Evolutionary conservation across 345 rosid species (phyloP), one percentile per base, ranked within the genome.

Genomic region (Populus deltoides): DNA sequence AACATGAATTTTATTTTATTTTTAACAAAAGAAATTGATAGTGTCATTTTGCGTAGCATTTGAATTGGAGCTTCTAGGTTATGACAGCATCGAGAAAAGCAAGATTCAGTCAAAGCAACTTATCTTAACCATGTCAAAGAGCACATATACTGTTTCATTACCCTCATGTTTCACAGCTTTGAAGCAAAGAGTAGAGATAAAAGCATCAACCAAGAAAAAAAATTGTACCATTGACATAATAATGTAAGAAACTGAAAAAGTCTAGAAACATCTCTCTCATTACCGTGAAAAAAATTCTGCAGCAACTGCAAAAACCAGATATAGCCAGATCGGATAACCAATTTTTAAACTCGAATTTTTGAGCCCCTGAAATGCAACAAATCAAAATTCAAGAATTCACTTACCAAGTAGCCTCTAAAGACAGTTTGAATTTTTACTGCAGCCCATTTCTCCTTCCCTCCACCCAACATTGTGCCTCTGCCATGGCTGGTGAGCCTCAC

Each of bases 401-500:
- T 66, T 45, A 82, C 85, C 85, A 82, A 67, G 47, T 75, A 82
- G 36, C 85, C 85, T 78, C 79, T 71, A 33, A 78, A 82, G 45
- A 78, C 77, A 24, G 74, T 43, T 71, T 82, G 85, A 75, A 82
- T 75, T 67, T 71, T 82, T 74, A 71, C 68, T 6, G 79, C 79
- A 55, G 85, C 85, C 68, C 67, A 71, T 24, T 51, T 49, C 24
- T 78, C 79, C 55, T 70, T 75, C 43, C 79, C 81, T 39, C 79
- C 84, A 70, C 69, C 70, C 70, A 78, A 78, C 76, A 74, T 13
- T 13, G 79, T 41, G 38, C 79, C 77, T 43, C 85, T 75, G 7
- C 82, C 82, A 53, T 78, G 79, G 49, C 82, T 82, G 6, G 85
- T 82, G 17, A 82, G 74, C 72, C 79, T 82, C 53, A 82, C 81